Evolutionary conservation across 345 rosid species (phyloP).

Genomic region (Brassica nigra): DNA sequence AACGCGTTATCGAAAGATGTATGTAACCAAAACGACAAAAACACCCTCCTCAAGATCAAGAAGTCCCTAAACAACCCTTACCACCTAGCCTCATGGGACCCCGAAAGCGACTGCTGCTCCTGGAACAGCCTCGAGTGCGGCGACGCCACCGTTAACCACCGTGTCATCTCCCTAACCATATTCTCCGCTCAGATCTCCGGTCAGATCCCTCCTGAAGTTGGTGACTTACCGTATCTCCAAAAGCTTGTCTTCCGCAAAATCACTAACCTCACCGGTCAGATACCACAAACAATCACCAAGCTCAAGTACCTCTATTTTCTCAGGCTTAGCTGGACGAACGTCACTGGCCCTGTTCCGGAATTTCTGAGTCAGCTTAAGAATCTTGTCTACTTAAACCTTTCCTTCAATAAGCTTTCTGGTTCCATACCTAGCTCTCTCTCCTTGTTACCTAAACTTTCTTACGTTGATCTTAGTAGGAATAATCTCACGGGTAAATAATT

Average conservation of each 20-base stretch:
- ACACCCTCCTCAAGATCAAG: conserved; percentile 59
- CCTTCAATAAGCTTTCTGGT: not conserved
- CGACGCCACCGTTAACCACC: conserved; percentile 54
- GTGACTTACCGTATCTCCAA: conserved; percentile 62
- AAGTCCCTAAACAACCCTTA: conserved; percentile 59
- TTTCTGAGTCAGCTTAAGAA: not conserved
- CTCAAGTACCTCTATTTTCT: not conserved
- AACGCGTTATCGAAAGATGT: conserved; percentile 44
- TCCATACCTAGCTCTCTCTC: not conserved
- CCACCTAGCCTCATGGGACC: conserved; percentile 60
- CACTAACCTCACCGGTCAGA: not conserved
- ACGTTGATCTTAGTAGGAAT: not conserved
- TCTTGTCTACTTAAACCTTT: not conserved
- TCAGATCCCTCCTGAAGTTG: conserved; percentile 53
- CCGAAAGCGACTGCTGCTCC: conserved; percentile 64
- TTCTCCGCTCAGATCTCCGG: conserved; percentile 50
- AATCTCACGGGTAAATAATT: not conserved
- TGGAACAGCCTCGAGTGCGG: conserved; percentile 66
- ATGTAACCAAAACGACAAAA: conserved; percentile 65
- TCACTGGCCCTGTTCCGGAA: not conserved
- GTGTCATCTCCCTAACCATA: conserved; percentile 57
- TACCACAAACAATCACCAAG: not conserved
- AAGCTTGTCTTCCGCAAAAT: not conserved
- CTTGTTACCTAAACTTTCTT: not conserved
- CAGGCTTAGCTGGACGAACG: not conserved